A percentile compares a stretch with the other conserved stretches of the same genome.
These are phyloP conservation scores for Ustilago tritici DNA, from an alignment of 1,284 basidiomycete genomes.

Conservation along the genomic window DNA sequence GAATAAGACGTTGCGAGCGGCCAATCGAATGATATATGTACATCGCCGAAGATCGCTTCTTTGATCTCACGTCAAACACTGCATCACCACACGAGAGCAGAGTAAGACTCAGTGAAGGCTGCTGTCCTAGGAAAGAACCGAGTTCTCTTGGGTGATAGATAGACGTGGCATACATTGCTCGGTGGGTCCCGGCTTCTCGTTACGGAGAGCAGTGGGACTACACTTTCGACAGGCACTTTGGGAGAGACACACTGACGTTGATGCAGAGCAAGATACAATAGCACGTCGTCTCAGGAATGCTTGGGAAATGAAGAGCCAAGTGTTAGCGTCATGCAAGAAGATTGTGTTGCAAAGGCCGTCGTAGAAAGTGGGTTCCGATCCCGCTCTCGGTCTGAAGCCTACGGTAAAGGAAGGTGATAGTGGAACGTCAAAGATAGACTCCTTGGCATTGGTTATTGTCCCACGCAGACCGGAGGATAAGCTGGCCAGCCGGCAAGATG, in stretches of 20 bases:
- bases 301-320: background rate
- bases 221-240: background rate
- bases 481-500: background rate
- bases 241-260: background rate
- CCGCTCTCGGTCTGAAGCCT: background rate
- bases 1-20: background rate
- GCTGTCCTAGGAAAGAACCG: background rate
- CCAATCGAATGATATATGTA: constrained; percentile 12
- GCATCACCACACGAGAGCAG: background rate
- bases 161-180: background rate
- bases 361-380: background rate
- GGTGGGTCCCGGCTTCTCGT: background rate
- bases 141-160: background rate
- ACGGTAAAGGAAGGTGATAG: background rate
- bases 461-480: background rate
- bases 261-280: background rate
- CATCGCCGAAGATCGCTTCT: background rate
- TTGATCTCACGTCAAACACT: background rate
- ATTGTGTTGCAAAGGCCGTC: background rate
- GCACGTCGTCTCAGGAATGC: background rate
- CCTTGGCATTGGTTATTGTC: constrained; percentile 1
- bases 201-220: background rate
- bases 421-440: background rate
- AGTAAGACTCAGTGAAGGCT: background rate
- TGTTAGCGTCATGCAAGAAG: background rate